Percentiles rank a stretch among this genome's conserved stretches.
Conservation (phyloP, 1,139 yeast species). For the Geotrichum carabidarum region DNA sequence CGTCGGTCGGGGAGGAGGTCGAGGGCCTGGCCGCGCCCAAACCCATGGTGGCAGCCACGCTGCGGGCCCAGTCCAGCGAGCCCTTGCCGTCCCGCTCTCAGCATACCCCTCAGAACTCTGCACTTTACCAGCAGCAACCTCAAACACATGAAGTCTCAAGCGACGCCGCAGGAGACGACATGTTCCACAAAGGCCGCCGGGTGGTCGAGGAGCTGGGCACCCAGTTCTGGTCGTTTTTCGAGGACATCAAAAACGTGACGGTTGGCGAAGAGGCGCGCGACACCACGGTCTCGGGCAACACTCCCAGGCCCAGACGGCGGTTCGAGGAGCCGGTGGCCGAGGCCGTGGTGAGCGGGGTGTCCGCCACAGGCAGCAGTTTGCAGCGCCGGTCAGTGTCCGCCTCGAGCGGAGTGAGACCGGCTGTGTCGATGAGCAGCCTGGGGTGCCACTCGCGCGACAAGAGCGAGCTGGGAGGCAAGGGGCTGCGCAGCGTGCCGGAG, state of each 20-base stretch:
- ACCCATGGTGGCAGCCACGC: not conserved
- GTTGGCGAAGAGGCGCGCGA: slow-evolving; percentile 32
- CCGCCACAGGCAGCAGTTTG: not conserved
- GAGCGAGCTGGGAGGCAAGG: not conserved
- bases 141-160: not conserved
- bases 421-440: slow-evolving; percentile 7
- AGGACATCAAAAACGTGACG: slow-evolving; percentile 35
- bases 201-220: slow-evolving; percentile 37
- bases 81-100: not conserved
- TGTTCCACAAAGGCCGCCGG: slow-evolving; percentile 33
- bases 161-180: slow-evolving; percentile 24
- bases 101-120: not conserved
- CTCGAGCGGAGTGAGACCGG: slow-evolving; percentile 1
- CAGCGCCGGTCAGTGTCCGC: not conserved
- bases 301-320: not conserved
- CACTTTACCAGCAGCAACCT: not conserved
- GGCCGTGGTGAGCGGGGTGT: not conserved
- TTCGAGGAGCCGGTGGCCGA: slow-evolving; percentile 2
- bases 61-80: not conserved
- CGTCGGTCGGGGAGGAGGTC: slow-evolving; percentile 11
- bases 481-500: slow-evolving; percentile 7
- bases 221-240: slow-evolving; percentile 38
- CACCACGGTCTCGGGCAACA: not conserved
- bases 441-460: not conserved
- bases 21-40: slow-evolving; percentile 9